A percentile compares a stretch with the other conserved stretches of the same genome.
Evolutionary conservation across 768 basidiomycete genomes (phyloP).

Genomic region (Xerocomellus chrysenteron): DNA sequence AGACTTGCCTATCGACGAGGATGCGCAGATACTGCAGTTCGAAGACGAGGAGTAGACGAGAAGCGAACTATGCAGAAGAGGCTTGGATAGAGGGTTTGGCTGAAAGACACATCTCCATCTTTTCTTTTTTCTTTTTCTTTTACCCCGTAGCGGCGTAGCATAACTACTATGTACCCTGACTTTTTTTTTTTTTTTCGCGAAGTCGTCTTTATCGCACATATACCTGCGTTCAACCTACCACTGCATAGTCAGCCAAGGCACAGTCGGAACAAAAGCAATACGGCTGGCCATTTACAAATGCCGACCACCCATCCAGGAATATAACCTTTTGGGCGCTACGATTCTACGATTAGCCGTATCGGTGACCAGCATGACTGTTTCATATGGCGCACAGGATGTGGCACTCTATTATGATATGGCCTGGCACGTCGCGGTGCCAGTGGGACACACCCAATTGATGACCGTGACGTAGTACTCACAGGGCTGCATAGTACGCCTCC

Average conservation of each 20-base stretch:
- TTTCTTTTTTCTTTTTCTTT: neutral
- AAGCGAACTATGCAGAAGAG: neutral
- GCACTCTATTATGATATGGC: no score
- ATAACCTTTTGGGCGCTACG: no score
- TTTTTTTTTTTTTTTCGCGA: neutral
- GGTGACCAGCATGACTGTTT: no score
- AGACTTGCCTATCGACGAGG: conserved; percentile 80
- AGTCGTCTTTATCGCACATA: neutral
- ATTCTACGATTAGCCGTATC: no score
- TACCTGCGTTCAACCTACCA: neutral
- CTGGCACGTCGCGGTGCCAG: no score
- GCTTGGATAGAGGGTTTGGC: neutral
- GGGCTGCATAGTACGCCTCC: neutral
- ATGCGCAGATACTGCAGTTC: conserved; percentile 82
- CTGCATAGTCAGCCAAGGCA: no score
- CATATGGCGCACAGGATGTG: no score
- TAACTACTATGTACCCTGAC: conserved; percentile 3
- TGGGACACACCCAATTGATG: no score
- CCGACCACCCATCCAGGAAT: no score
- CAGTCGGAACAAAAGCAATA: no score
- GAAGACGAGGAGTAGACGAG: conserved; percentile 67
- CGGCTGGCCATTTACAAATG: no score
- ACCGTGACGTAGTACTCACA: no score
- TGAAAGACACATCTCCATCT: neutral
- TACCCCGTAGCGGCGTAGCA: neutral